These are phyloP conservation scores for Atkinsonella texensis DNA, from an alignment of 2,329 filamentous ascomycete genomes.

Conservation along the genomic window DNA sequence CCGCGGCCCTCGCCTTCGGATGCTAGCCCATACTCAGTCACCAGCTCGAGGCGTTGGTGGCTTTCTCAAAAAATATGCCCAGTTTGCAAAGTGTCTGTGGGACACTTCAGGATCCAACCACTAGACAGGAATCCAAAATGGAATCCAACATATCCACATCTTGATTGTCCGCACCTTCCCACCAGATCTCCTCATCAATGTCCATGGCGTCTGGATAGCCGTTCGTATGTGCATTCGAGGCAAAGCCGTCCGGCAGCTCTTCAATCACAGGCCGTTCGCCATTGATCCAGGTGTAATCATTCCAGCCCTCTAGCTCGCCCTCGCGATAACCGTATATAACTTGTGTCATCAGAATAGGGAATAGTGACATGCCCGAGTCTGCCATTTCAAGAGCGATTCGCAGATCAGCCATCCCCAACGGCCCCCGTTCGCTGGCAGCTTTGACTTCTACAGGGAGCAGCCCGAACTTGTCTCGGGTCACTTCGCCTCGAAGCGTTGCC, in stretches of 20 bases:
- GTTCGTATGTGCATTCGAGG: conserved; percentile 29
- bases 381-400: conserved; percentile 64
- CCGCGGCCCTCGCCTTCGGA: neutral
- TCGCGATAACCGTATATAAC: conserved; percentile 63
- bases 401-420: conserved; percentile 67
- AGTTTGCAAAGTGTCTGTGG: neutral
- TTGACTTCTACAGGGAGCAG: conserved; percentile 72
- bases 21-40: neutral
- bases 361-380: conserved; percentile 63
- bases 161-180: conserved; percentile 45
- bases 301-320: conserved; percentile 58
- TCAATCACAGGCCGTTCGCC: conserved; percentile 20
- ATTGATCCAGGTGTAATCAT: conserved; percentile 44
- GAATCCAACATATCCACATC: conserved; percentile 42
- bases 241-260: conserved; percentile 14
- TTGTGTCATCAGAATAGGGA: conserved; percentile 61
- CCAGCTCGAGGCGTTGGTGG: neutral
- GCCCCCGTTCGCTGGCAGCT: conserved; percentile 57
- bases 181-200: conserved; percentile 43
- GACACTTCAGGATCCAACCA: conserved; percentile 27
- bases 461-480: conserved; percentile 63
- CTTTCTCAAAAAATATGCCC: neutral
- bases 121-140: conserved; percentile 44
- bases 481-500: conserved; percentile 57
- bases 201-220: conserved; percentile 47